Base-by-base conservation (phyloP, 371 early-diverging fungal genomes). In the Mucor ambiguus region DNA sequence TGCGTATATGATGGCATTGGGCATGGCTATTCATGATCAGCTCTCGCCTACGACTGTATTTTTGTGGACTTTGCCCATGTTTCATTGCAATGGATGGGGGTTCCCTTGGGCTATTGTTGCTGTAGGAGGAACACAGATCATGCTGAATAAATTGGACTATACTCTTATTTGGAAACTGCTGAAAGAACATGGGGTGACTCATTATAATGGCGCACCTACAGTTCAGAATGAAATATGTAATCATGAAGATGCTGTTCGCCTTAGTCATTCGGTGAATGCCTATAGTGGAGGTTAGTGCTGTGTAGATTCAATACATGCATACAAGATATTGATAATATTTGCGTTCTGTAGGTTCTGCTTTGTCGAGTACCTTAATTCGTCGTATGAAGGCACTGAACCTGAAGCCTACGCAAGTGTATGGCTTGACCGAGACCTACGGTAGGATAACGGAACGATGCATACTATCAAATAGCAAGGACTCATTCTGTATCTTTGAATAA, bases 71-170 rank as follows among this genome's bases (percentile, higher is more conserved):
- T 75, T 88, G 2, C 91, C 91, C 3, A 82, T 89, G 80, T 90
- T 90, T 67, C 91, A 90, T 68, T 89, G 88, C 59, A 87, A 84
- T 64, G 87, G 88, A 18, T 90, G 91, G 91, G 77, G 81, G 32
- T 89, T 87, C 64, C 87, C 87, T 32, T 90, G 88, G 84, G 83
- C 89, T 10, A 66, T 87, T 1, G 80, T 84, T 0, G 85, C 89
- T n/a, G 80, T 83, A 7, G 85, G 85, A 38, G 78, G 72, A 0
- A 77, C 83, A 24, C 87, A 87, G 61, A 69, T 89, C 20, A 82
- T 88, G 79, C 61, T 90, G 28, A 81, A 83, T 43, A 86, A 84
- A 70, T 56, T 89, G 10, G 91, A 90, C 60, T 88, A 87, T 61
- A 76, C 70, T 8, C 33, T 59, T n/a, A 89, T 89, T 26, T 90